Evolutionary conservation across 2,329 filamentous ascomycete species (phyloP).

Genomic region (Sclerotiophoma versabilis): DNA sequence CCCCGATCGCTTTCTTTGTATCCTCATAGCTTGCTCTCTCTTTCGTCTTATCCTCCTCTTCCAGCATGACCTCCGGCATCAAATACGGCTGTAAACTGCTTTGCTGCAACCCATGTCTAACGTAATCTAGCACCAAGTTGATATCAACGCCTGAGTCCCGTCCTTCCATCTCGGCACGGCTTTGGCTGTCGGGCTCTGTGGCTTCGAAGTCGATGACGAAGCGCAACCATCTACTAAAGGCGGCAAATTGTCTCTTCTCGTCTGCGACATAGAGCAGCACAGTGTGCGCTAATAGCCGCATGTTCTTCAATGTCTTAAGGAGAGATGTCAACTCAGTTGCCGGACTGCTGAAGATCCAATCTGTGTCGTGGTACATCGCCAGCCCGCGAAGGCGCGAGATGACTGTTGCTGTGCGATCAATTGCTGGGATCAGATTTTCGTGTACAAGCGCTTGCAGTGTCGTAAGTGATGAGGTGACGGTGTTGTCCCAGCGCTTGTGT

Average conservation of each 20-base stretch:
- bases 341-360: conserved; percentile 62
- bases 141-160: conserved; percentile 80
- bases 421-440: conserved; percentile 85
- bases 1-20: conserved; percentile 43
- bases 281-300: conserved; percentile 78
- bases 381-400: conserved; percentile 84
- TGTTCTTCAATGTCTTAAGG: conserved; percentile 74
- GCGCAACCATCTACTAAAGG: conserved; percentile 84
- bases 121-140: conserved; percentile 76
- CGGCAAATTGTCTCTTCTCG: conserved; percentile 77
- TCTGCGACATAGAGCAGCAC: conserved; percentile 74
- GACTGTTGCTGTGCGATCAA: conserved; percentile 83
- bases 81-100: conserved; percentile 72
- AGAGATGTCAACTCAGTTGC: conserved; percentile 50
- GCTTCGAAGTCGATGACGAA: conserved; percentile 81
- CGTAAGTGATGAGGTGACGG: conserved; percentile 78
- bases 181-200: conserved; percentile 65
- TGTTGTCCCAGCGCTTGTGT: conserved; percentile 94
- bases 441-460: conserved; percentile 80
- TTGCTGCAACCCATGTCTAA: conserved; percentile 71
- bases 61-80: conserved; percentile 46
- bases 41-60: conserved; percentile 4
- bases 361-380: conserved; percentile 78
- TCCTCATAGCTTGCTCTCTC: conserved; percentile 37
- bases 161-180: conserved; percentile 74